These are phyloP conservation scores for Omphalea diandra DNA, from an alignment of 441 rosid genomes.

Conservation along the genomic window DNA sequence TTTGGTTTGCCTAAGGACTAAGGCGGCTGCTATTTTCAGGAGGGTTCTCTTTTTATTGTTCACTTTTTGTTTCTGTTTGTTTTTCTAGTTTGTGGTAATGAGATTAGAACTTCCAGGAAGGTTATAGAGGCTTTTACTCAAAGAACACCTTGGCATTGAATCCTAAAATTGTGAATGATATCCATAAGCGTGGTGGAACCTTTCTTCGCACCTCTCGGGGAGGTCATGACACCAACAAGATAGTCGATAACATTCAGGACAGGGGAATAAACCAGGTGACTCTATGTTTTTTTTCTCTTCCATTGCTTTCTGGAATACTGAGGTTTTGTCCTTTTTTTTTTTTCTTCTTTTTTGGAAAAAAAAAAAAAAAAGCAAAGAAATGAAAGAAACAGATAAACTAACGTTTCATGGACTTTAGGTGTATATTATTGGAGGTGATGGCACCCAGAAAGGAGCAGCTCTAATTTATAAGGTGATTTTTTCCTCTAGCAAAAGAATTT, in stretches of 20 bases:
- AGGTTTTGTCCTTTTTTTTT: too few species aligned
- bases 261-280: slow-evolving; percentile 54
- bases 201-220: slow-evolving; percentile 52
- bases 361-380: not conserved
- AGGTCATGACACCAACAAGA: slow-evolving; percentile 52
- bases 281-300: slow-evolving; percentile 18
- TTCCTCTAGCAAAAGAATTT: not conserved
- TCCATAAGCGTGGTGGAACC: slow-evolving; percentile 63
- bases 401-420: slow-evolving; percentile 35
- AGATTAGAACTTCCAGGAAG: slow-evolving; percentile 47
- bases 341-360: not conserved
- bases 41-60: not conserved
- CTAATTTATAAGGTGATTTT: slow-evolving; percentile 41
- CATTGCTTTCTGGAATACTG: slow-evolving; percentile 8
- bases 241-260: slow-evolving; percentile 56
- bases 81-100: not conserved
- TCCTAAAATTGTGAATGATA: slow-evolving; percentile 50
- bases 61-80: not conserved
- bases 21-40: too few species aligned
- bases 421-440: slow-evolving; percentile 60
- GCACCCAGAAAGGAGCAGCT: slow-evolving; percentile 57
- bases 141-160: slow-evolving; percentile 40
- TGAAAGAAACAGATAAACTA: slow-evolving; percentile 2
- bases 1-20: not conserved
- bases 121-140: slow-evolving; percentile 57